Base-by-base conservation (phyloP, 805 yeast genomes). In the Metschnikowia continentalis region DNA sequence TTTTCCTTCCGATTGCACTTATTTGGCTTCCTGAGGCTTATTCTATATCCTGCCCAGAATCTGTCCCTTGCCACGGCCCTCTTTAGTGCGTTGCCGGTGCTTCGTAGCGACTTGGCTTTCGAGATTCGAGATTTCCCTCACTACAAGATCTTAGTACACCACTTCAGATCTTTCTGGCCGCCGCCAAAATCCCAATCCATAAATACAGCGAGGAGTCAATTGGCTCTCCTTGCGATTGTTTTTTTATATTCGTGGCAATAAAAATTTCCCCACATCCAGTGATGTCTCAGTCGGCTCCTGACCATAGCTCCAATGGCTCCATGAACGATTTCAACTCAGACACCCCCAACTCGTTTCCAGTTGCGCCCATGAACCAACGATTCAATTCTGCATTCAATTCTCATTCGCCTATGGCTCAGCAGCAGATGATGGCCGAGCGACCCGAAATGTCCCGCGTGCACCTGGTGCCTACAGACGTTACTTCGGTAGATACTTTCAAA, bases 361-460 rank as follows among this genome's bases (percentile, higher is more conserved):
- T 20, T 14, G 46, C 26, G 20, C 38, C 33, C 20, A 42, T 42
- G 37, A 32, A 23, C 38, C 46, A 33, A 35, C 14, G 37, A 42
- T 42, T 30, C 32, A 35, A 20, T 17, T 19, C 46, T 8, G 26
- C 33, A 33, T 20, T 13, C 20, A 15, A 7, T 8, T 8, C 46
- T 10, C 40, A 35, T 17, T 44, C 47, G 17, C 47, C 47, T 4
- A 35, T 44, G 47, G 32, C 36, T 2, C 41, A 33, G 22, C 47
- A 36, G 3, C 48, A 13, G 14, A 37, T 19, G 40, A 35, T 36
- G 35, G 11, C 41, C 36, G 48, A 37, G 35, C 35, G 32, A 14
- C 48, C 48, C n/a, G 48, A 11, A n/a, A 13, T 45, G 36, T 14
- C 48, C 13, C 41, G 48, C n/a, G 48, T 36, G 5, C 48, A 37